Evolutionary conservation across 2,329 filamentous ascomycete genomes (phyloP), one percentile per base, ranked within the genome.

Genomic region (Aspergillus calidoustus): DNA sequence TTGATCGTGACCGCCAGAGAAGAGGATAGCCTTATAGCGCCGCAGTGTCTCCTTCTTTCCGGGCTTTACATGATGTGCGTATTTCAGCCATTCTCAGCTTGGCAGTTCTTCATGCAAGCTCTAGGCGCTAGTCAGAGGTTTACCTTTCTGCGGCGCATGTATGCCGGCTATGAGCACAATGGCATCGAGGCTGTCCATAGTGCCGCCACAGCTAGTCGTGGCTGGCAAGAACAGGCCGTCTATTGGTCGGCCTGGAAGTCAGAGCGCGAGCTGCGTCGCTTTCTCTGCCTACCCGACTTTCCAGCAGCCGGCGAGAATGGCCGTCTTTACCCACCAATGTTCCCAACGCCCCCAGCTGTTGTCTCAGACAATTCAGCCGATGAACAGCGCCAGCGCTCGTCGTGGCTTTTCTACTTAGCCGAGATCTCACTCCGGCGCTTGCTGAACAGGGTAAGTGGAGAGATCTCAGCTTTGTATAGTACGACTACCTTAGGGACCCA

Each of bases 391-490:
- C 34, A 41, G 34, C 34, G 34, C 15, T 41, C 34, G 4, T 41
- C 34, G 8, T 41, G 34, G 34, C 34, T 41, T 41, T 41, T 41
- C 34, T 41, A 41, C 11, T 41, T 41, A 41, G 34, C 34, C 34
- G 34, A 41, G 15, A 41, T 41, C 2, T 41, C 34, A 41, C 34
- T 41, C 34, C 34, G 34, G 13, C 34, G 34, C 34, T 41, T 41
- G 15, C 13, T 41, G 34, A 41, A 41, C 34, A 3, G 34, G 11
- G 48, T 51, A n/a, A 25, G 48, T 31, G 23, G 25, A 25, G 17
- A 22, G 48, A 28, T 31, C 48, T 51, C 31, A 51, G 48, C 48
- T 23, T 28, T 51, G 48, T 51, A 30, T 51, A 51, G 48, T 30
- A 30, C 31, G 31, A 51, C 25, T 28, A 28, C 48, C 31, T 51